Conservation (phyloP, 257 asterid genomes). For the Petunia axillaris region DNA sequence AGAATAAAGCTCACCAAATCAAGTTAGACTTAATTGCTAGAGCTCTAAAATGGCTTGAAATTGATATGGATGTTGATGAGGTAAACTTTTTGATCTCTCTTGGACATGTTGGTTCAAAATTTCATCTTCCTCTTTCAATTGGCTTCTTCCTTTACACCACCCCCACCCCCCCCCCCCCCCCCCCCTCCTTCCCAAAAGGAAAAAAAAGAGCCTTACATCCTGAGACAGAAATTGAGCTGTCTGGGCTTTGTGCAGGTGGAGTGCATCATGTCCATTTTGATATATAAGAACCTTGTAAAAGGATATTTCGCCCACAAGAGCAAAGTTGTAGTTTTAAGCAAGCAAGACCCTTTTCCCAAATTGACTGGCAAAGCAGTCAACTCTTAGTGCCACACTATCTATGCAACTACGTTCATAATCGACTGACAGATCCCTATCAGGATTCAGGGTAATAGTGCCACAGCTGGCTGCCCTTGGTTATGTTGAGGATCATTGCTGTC, state of each 20-base stretch:
- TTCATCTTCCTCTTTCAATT: conserved; percentile 1
- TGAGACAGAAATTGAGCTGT: not conserved
- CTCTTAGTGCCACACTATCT: conserved; percentile 38
- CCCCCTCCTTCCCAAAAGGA: too few relatives aligned
- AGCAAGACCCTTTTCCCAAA: conserved; percentile 95
- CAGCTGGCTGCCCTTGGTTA: not conserved
- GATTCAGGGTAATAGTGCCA: not conserved
- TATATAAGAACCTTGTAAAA: conserved; percentile 85
- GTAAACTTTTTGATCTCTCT: conserved; percentile 39
- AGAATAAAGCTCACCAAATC: conserved; percentile 85
- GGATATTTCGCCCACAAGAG: conserved; percentile 98
- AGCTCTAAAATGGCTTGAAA: conserved; percentile 89
- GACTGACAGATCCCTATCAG: not conserved
- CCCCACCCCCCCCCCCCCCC: too few relatives aligned
- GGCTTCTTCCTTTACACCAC: not conserved
- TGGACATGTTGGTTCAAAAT: not conserved
- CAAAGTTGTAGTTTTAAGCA: conserved; percentile 89
- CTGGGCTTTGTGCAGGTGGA: conserved; percentile 64
- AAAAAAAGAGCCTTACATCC: too few relatives aligned
- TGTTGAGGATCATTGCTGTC: not conserved
- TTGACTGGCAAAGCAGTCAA: conserved; percentile 79
- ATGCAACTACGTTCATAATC: not conserved
- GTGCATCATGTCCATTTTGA: conserved; percentile 85
- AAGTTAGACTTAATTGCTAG: conserved; percentile 84
- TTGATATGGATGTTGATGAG: conserved; percentile 93